Conservation (phyloP, 2,329 filamentous ascomycete genomes). For the Sarocladiaceae sp. region DNA sequence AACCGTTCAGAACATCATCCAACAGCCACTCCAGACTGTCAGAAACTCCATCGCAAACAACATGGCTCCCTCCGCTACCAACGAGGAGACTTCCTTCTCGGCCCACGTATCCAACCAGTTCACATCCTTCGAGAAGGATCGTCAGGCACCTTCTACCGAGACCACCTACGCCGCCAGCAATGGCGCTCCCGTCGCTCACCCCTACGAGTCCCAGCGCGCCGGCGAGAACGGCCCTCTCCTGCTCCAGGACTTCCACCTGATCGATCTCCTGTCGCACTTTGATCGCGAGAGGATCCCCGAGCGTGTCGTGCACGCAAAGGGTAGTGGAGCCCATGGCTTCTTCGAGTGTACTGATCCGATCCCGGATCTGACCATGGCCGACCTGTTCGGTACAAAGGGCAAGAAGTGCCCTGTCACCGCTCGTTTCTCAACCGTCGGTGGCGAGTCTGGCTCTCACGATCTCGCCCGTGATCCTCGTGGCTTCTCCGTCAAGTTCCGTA, state of each 20-base stretch:
- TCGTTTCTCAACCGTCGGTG: slow-evolving; percentile 71
- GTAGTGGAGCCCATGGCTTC: slow-evolving; percentile 48
- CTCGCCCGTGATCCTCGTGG: slow-evolving; percentile 66
- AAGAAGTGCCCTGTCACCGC: slow-evolving; percentile 62
- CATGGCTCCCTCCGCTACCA: slow-evolving; percentile 20
- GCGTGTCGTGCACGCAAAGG: slow-evolving; percentile 55
- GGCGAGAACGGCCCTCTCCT: slow-evolving; percentile 54
- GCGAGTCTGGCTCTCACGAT: slow-evolving; percentile 65
- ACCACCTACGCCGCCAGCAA: slow-evolving; percentile 49
- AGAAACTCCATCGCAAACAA: slow-evolving; percentile 6
- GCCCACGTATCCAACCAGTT: slow-evolving; percentile 30
- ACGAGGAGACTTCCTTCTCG: slow-evolving; percentile 26
- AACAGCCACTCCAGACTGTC: not conserved
- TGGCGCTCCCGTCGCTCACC: slow-evolving; percentile 49
- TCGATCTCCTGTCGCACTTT: slow-evolving; percentile 56
- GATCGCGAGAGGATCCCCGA: slow-evolving; percentile 57
- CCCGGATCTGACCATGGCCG: slow-evolving; percentile 47
- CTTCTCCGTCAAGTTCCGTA: slow-evolving; percentile 68
- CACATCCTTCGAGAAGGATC: slow-evolving; percentile 33
- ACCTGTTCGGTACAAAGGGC: slow-evolving; percentile 52
- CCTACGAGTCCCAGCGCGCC: slow-evolving; percentile 49
- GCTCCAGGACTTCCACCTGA: slow-evolving; percentile 53
- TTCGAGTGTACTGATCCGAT: slow-evolving; percentile 41
- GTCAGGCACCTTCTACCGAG: slow-evolving; percentile 30
- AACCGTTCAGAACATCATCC: slow-evolving; percentile 6